Percentiles rank a stretch among this genome's conserved stretches.
Conservation (phyloP, 202 grass and related monocot genomes). For the Panicum hallii region DNA sequence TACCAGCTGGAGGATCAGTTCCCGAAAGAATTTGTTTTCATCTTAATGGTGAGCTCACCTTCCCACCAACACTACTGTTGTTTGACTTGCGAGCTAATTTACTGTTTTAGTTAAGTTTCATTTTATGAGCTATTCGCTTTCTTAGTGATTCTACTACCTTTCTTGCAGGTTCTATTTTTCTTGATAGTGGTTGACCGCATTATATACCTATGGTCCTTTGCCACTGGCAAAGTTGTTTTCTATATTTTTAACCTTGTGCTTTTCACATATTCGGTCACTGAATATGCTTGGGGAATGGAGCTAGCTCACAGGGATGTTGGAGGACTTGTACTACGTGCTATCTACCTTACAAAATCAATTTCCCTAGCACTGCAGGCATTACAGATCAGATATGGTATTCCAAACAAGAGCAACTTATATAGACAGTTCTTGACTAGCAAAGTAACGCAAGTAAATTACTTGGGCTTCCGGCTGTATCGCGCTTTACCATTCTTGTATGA, state of each 20-base stretch:
- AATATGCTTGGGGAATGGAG: constrained; percentile 93
- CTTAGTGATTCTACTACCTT: constrained; percentile 16
- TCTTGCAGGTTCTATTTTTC: constrained; percentile 94
- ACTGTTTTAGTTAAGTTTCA: constrained; percentile 34
- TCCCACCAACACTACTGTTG: constrained; percentile 28
- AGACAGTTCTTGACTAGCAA: constrained; percentile 95
- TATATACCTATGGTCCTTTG: constrained; percentile 98
- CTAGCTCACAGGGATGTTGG: constrained; percentile 80
- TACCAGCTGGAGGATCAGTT: constrained; percentile 98
- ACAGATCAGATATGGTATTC: constrained; percentile 93
- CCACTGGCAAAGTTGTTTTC: constrained; percentile 86
- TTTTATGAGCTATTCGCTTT: not conserved
- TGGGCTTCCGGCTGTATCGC: constrained; percentile 89
- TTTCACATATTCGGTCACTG: constrained; percentile 95
- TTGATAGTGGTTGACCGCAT: constrained; percentile 98
- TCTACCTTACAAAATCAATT: constrained; percentile 94
- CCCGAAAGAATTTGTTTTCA: constrained; percentile 98
- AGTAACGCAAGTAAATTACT: constrained; percentile 96
- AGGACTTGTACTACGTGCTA: constrained; percentile 81
- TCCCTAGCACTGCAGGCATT: constrained; percentile 88
- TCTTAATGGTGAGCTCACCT: constrained; percentile 77
- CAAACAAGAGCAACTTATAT: constrained; percentile 94
- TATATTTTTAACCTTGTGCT: constrained; percentile 98
- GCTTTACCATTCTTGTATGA: constrained; percentile 98
- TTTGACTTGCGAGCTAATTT: constrained; percentile 22